phyloP scores from a whole-genome alignment of 306 rosid genomes.

The Acacia melanoxylon region DNA sequence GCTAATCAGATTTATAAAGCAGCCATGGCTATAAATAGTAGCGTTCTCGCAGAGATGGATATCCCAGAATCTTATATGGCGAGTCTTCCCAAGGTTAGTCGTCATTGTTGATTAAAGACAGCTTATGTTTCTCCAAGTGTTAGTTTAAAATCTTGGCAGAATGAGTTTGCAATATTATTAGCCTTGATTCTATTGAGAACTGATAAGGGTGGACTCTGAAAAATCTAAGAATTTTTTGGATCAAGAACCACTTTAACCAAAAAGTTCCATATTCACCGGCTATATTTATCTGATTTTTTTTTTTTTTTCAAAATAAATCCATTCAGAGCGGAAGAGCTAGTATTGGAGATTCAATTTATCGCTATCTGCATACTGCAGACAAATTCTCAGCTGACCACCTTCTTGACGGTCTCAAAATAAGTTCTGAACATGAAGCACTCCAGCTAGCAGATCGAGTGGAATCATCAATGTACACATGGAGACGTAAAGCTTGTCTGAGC shows the following conservation, averaged over 20 bases:
- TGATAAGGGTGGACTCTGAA: too few species aligned
- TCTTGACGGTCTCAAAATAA: conserved; percentile 64
- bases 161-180: not conserved
- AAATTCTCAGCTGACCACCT: conserved; percentile 73
- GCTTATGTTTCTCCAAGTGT: conserved; percentile 12
- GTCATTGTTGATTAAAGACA: conserved; percentile 8
- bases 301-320: conserved; percentile 2
- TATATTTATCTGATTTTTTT: not conserved
- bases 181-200: not conserved
- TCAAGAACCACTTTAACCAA: too few species aligned
- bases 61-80: conserved; percentile 74
- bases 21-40: conserved; percentile 92
- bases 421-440: conserved; percentile 92
- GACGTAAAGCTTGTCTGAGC: conserved; percentile 82
- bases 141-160: not conserved
- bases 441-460: conserved; percentile 82
- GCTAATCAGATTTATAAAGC: conserved; percentile 95
- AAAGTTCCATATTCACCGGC: not conserved
- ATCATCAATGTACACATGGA: conserved; percentile 96
- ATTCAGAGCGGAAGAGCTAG: conserved; percentile 81
- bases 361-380: conserved; percentile 53
- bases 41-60: conserved; percentile 87
- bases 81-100: conserved; percentile 86
- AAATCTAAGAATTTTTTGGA: too few species aligned
- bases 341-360: conserved; percentile 79